Base-by-base conservation (phyloP, 139 green algal species). In the Pseudopediastrum boryanum region DNA sequence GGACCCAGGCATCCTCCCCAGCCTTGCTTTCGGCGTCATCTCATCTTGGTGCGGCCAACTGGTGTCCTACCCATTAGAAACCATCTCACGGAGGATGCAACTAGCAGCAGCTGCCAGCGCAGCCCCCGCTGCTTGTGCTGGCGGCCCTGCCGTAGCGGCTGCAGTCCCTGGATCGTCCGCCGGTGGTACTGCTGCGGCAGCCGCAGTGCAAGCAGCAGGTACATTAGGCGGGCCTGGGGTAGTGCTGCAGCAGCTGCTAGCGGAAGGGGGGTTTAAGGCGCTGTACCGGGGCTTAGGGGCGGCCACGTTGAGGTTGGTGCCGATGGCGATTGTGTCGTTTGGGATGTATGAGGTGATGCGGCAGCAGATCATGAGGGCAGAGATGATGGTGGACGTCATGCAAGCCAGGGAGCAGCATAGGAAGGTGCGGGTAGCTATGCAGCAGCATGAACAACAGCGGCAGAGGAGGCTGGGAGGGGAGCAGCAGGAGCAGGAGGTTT, bases 281-380 rank as follows among this genome's bases (percentile, higher is more conserved):
- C 71, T 91, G 68, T 93, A 85, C 77, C 80, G 86, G 76, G 93
- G 93, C 21, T 71, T 93, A 5, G 87, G 91, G 19, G 86, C 93
- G 0, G 87, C 90, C 35, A 91, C 83, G 7, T 48, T 96, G 31
- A 90, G 93, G 29, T 80, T 97, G 2, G 69, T 97, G 3, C 93
- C 93, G 2, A 94, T 94, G 86, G 92, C 93, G 4, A 81, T 87
- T 8, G 80, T 96, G 23, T 92, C 82, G 23, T 97, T 97, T 74
- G 85, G 89, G 19, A 88, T 87, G 0, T 97, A 97, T 61, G 93
- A 97, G 74, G 19, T 83, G 1, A 86, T 92, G 78, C 83, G 86
- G 3, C 51, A 38, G 35, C 51, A 69, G 31, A 16, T 92, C 23
- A 48, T 87, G 10, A 27, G 67, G 23, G 48, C 81, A 52, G 85